Evolutionary conservation across 164 flowering plant species (phyloP).

Genomic region (Stephania japonica): DNA sequence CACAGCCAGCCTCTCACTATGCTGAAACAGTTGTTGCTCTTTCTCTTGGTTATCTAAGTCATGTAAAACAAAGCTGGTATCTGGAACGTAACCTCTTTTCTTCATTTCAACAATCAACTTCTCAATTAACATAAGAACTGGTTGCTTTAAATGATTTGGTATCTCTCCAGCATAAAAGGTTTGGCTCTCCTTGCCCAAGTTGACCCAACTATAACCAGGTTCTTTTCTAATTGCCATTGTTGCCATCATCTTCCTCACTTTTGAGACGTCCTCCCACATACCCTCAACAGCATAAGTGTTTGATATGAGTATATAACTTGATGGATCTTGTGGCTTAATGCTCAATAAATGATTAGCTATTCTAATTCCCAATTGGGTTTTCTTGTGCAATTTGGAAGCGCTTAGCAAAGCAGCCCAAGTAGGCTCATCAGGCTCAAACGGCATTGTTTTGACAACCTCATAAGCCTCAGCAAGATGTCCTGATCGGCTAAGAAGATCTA

Average conservation of each 20-base stretch:
- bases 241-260: constrained; percentile 50
- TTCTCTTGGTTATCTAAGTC: constrained; percentile 69
- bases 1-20: constrained; percentile 76
- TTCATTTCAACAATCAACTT: constrained; percentile 62
- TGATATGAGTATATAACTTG: constrained; percentile 60
- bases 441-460: constrained; percentile 50
- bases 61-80: constrained; percentile 62
- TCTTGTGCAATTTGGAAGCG: constrained; percentile 59
- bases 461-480: constrained; percentile 75
- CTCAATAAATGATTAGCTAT: constrained; percentile 51
- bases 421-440: constrained; percentile 79
- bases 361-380: constrained; percentile 41
- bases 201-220: constrained; percentile 71
- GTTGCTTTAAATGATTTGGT: constrained; percentile 51
- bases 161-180: constrained; percentile 72
- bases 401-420: constrained; percentile 77
- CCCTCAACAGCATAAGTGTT: constrained; percentile 59
- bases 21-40: constrained; percentile 65
- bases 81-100: constrained; percentile 73
- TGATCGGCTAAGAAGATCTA: constrained; percentile 75
- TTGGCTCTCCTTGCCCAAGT: constrained; percentile 54
- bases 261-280: constrained; percentile 60
- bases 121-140: constrained; percentile 40
- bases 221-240: constrained; percentile 44
- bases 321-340: constrained; percentile 53